A percentile compares a stretch with the other conserved stretches of the same genome.
These are phyloP conservation scores for Clarireedia sp. DNA, from an alignment of 2,329 filamentous ascomycete species.

Conservation along the genomic window DNA sequence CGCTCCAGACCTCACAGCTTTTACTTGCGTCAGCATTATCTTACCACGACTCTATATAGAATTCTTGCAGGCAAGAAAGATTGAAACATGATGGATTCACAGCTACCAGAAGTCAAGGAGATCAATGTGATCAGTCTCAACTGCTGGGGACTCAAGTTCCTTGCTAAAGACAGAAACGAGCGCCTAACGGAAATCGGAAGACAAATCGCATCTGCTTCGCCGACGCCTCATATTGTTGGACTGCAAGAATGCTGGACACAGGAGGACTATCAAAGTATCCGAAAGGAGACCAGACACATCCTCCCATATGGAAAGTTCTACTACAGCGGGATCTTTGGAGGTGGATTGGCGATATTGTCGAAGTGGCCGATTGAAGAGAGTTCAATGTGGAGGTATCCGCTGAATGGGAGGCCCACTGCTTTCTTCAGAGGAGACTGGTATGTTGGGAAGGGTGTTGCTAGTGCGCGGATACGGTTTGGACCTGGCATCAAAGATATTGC, in stretches of 20 bases:
- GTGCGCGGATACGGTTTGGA: constrained; percentile 69
- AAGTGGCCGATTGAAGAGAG: constrained; percentile 89
- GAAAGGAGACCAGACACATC: constrained; percentile 60
- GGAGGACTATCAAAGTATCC: constrained; percentile 73
- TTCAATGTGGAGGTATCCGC: constrained; percentile 76
- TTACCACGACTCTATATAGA: too few relatives aligned
- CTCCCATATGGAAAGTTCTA: constrained; percentile 94
- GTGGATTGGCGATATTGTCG: constrained; percentile 80
- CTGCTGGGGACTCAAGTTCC: constrained; percentile 91
- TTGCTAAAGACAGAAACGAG: constrained; percentile 69
- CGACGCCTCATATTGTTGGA: constrained; percentile 76
- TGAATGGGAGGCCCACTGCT: constrained; percentile 87
- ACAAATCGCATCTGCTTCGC: constrained; percentile 60
- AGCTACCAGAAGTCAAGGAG: constrained; percentile 28
- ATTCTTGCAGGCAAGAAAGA: too few relatives aligned
- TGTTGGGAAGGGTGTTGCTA: constrained; percentile 89
- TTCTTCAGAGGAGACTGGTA: constrained; percentile 96
- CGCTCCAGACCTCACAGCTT: too few relatives aligned
- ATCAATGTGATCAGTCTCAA: constrained; percentile 84
- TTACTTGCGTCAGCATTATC: too few relatives aligned
- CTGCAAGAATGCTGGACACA: constrained; percentile 93
- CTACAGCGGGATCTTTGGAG: constrained; percentile 79
- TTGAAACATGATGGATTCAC: not conserved
- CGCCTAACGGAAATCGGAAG: constrained; percentile 79
- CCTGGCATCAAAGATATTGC: constrained; percentile 56